A percentile compares a stretch with the other conserved stretches of the same genome.
These are phyloP conservation scores for Clonostachys solani DNA, from an alignment of 2,329 filamentous ascomycete species.

Conservation along the genomic window DNA sequence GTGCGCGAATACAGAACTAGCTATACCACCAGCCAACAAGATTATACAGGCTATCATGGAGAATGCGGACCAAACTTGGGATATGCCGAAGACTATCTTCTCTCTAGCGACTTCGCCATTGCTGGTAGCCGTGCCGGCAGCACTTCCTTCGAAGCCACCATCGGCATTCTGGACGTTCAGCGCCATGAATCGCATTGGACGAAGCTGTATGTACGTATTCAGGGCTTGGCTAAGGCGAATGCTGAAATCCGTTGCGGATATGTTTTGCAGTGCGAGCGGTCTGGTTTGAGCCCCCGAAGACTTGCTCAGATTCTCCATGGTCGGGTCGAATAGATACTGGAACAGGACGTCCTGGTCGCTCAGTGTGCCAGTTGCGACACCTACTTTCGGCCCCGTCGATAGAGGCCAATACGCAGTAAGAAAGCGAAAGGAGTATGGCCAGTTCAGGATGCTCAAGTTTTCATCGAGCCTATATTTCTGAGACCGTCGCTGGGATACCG, in stretches of 20 bases:
- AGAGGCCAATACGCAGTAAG: not conserved
- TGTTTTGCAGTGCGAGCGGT: not conserved
- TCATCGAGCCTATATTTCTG: not conserved
- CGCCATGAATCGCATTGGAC: not conserved
- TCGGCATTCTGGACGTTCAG: not conserved
- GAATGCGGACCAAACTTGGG: not conserved
- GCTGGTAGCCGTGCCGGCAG: not conserved
- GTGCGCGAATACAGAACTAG: not conserved
- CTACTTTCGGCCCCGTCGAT: not conserved
- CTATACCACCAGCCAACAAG: not conserved
- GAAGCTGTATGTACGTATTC: not conserved
- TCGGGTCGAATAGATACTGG: no score
- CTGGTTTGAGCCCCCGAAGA: not conserved
- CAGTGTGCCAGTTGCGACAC: no score
- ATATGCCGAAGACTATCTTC: not conserved
- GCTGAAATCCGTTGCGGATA: not conserved
- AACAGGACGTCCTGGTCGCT: no score
- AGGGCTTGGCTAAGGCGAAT: not conserved
- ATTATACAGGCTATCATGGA: not conserved
- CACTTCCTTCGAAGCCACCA: no score
- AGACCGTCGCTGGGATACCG: no score
- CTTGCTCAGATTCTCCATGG: not conserved
- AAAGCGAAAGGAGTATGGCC: not conserved
- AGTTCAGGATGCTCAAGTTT: not conserved
- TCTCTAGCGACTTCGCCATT: not conserved